phyloP scores from a whole-genome alignment of 2,329 filamentous ascomycete species.

The Pezicula neosporulosa region DNA sequence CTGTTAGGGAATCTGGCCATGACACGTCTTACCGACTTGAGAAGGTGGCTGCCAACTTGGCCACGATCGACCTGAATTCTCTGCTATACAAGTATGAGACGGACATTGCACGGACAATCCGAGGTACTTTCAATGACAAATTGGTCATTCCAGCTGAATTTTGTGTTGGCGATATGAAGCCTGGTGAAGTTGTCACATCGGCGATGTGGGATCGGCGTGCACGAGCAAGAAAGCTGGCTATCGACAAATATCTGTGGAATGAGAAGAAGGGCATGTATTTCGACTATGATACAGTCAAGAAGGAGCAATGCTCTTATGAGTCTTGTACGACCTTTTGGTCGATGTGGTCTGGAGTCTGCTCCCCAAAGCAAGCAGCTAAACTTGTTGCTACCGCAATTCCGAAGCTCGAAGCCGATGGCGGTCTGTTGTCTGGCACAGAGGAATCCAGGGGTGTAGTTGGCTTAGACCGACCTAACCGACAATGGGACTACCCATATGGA shows the following conservation, averaged over 20 bases:
- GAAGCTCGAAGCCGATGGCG: conserved; percentile 83
- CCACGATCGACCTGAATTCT: conserved; percentile 92
- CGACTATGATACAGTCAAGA: conserved; percentile 86
- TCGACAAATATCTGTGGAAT: conserved; percentile 94
- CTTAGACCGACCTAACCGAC: conserved; percentile 83
- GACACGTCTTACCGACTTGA: conserved; percentile 95
- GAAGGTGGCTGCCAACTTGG: conserved; percentile 79
- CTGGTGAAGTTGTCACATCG: conserved; percentile 75
- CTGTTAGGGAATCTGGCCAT: conserved; percentile 93
- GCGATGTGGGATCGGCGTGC: conserved; percentile 88
- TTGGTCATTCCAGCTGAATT: conserved; percentile 82
- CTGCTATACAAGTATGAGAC: conserved; percentile 95
- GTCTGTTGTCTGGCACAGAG: conserved; percentile 84
- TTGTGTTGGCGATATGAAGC: conserved; percentile 62
- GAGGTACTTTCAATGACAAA: conserved; percentile 77
- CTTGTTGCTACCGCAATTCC: conserved; percentile 82
- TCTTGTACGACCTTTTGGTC: conserved; percentile 95
- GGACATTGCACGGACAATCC: conserved; percentile 86
- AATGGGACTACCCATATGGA: conserved; percentile 98
- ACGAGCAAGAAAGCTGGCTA: conserved; percentile 75
- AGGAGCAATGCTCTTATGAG: conserved; percentile 81
- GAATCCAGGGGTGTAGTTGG: conserved; percentile 79
- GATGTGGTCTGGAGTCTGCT: conserved; percentile 89
- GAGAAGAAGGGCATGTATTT: conserved; percentile 94
- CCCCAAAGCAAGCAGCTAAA: conserved; percentile 78